Conservation (phyloP, 2,329 filamentous ascomycete species). For the Diplodia mutila region DNA sequence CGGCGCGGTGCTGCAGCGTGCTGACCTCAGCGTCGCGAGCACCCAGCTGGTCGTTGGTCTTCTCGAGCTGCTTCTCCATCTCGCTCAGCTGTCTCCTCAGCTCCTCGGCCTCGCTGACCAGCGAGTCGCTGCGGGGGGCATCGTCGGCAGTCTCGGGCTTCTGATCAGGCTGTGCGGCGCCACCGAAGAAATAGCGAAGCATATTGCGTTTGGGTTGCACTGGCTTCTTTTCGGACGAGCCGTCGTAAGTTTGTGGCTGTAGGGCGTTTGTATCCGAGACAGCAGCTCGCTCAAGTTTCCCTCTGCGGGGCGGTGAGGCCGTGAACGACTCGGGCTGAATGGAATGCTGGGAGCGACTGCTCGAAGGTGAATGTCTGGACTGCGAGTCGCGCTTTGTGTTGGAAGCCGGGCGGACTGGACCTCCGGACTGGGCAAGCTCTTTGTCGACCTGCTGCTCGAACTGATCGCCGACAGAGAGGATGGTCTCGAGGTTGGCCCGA, state of each 20-base stretch:
- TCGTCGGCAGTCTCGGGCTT: slow-evolving; percentile 27
- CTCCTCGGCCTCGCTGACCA: slow-evolving; percentile 18
- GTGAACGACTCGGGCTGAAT: not conserved
- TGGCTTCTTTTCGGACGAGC: slow-evolving; percentile 29
- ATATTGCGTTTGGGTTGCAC: slow-evolving; percentile 37
- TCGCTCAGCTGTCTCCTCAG: slow-evolving; percentile 24
- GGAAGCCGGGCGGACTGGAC: slow-evolving; percentile 30
- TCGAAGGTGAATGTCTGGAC: not conserved
- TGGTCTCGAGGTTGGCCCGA: slow-evolving; percentile 20
- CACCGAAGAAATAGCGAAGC: slow-evolving; percentile 46
- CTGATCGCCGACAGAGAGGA: slow-evolving; percentile 25
- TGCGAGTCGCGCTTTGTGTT: slow-evolving; percentile 30
- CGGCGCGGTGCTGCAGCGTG: slow-evolving; percentile 36
- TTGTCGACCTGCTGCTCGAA: slow-evolving; percentile 21
- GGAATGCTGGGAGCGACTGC: not conserved
- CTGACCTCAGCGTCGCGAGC: slow-evolving; percentile 35
- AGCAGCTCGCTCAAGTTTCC: slow-evolving; percentile 2
- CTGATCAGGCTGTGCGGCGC: slow-evolving; percentile 18
- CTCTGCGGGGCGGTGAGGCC: not conserved
- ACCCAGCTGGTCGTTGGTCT: slow-evolving; percentile 38
- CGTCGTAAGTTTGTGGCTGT: slow-evolving; percentile 32
- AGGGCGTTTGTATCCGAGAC: slow-evolving; percentile 33
- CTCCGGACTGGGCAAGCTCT: slow-evolving; percentile 6
- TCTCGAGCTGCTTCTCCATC: slow-evolving; percentile 35
- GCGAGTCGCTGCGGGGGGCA: slow-evolving; percentile 13